Evolutionary conservation across 768 basidiomycete species (phyloP).

Genomic region (Xanthoconium stramineum): DNA sequence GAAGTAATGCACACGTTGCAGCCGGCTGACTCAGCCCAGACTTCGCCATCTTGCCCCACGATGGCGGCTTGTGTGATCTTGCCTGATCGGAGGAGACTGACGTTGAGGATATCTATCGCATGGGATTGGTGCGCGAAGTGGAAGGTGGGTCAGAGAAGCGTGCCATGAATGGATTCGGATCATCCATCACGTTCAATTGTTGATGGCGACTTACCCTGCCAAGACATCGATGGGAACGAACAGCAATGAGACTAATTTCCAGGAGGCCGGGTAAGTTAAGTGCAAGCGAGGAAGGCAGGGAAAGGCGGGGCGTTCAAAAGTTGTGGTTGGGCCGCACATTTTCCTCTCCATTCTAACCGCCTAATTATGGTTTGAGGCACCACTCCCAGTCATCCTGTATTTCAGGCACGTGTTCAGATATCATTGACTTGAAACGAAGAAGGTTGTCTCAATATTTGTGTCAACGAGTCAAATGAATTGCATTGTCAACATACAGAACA

Average conservation of each 20-base stretch:
- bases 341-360: not conserved
- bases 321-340: too few species aligned
- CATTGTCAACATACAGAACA: not conserved
- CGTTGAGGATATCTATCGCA: conserved; percentile 72
- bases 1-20: conserved; percentile 23
- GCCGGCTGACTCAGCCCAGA: conserved; percentile 30
- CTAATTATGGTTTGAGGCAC: not conserved
- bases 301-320: too few species aligned
- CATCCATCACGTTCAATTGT: not conserved
- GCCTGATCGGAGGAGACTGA: conserved; percentile 69
- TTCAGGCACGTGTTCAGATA: too few species aligned
- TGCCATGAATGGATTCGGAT: not conserved
- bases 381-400: too few species aligned
- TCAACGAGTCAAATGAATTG: too few species aligned
- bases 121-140: too few species aligned
- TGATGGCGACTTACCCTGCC: conserved; percentile 24
- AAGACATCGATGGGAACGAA: conserved; percentile 20
- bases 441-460: too few species aligned
- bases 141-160: too few species aligned
- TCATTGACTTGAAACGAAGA: too few species aligned
- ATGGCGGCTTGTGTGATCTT: conserved; percentile 72
- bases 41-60: conserved; percentile 29
- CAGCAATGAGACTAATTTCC: not conserved
- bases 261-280: not conserved
- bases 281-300: too few species aligned